Conservation (phyloP, 2,329 filamentous ascomycete species). For the Magnaporthiopsis poae region DNA sequence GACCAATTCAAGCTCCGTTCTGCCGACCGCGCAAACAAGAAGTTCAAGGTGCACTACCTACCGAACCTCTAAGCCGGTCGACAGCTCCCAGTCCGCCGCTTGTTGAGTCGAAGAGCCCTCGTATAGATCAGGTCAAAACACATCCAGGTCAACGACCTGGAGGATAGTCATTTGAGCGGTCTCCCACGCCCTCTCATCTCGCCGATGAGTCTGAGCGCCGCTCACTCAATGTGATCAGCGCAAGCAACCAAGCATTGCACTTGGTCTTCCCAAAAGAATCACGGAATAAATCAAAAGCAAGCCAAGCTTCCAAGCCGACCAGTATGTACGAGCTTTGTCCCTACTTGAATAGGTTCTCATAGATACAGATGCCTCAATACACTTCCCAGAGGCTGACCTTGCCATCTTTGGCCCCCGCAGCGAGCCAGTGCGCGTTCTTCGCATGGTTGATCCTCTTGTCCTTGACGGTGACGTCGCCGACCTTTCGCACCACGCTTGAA, state of each 20-base stretch:
- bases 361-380: slow-evolving; percentile 43
- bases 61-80: slow-evolving; percentile 51
- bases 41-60: slow-evolving; percentile 79
- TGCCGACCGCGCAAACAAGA: slow-evolving; percentile 77
- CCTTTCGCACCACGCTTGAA: slow-evolving; percentile 15
- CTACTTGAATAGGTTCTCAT: not conserved
- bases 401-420: slow-evolving; percentile 84
- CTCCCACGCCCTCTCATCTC: not conserved
- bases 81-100: not conserved
- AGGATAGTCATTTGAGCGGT: not conserved
- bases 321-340: not conserved
- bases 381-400: slow-evolving; percentile 94
- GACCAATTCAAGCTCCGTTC: slow-evolving; percentile 77
- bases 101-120: not conserved
- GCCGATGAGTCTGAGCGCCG: not conserved
- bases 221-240: not conserved
- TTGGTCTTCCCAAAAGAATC: not conserved
- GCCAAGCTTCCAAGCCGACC: not conserved
- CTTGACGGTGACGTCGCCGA: slow-evolving; percentile 42
- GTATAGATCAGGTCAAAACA: not conserved
- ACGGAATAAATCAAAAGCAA: not conserved
- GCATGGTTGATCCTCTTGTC: slow-evolving; percentile 55
- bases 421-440: slow-evolving; percentile 74
- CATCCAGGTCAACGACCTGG: not conserved
- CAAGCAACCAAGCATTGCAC: not conserved